These are phyloP conservation scores for Candida insectorum DNA, from an alignment of 805 yeast genomes.

Conservation along the genomic window DNA sequence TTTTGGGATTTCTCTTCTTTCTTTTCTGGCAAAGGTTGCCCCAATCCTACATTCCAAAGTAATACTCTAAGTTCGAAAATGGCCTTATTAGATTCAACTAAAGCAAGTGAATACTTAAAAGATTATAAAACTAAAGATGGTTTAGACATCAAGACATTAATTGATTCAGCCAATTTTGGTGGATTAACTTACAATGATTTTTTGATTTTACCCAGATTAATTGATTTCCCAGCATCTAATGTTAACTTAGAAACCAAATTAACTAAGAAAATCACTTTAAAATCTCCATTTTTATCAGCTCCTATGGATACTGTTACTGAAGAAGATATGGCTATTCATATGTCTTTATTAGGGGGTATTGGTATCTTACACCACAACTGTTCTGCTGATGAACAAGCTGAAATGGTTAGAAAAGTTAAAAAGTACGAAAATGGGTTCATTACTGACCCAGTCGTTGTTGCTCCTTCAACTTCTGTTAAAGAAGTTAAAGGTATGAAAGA, in stretches of 20 bases:
- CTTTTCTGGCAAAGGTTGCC: slow-evolving; percentile 43
- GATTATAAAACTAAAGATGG: slow-evolving; percentile 78
- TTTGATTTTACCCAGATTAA: slow-evolving; percentile 91
- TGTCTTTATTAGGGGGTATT: slow-evolving; percentile 98
- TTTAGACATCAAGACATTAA: slow-evolving; percentile 72
- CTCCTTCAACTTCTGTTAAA: slow-evolving; percentile 74
- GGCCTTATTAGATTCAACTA: slow-evolving; percentile 34
- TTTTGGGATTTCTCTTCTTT: no score
- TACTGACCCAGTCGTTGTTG: slow-evolving; percentile 79
- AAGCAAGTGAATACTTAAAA: slow-evolving; percentile 67
- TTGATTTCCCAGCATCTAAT: slow-evolving; percentile 75
- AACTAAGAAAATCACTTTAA: slow-evolving; percentile 87
- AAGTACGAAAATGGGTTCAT: slow-evolving; percentile 97
- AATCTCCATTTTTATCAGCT: slow-evolving; percentile 93
- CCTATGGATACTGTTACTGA: slow-evolving; percentile 99
- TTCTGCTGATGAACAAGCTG: slow-evolving; percentile 95
- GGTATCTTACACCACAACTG: slow-evolving; percentile 99
- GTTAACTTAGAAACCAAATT: slow-evolving; percentile 82
- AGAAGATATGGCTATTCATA: slow-evolving; percentile 94
- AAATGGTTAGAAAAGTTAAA: slow-evolving; percentile 95
- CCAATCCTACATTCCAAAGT: slow-evolving; percentile 16
- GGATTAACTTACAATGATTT: slow-evolving; percentile 98
- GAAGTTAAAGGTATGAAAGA: slow-evolving; percentile 72
- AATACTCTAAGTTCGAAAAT: slow-evolving; percentile 1
- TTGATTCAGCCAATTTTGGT: slow-evolving; percentile 89